Conservation (phyloP, 106 monocot genomes). For the Apostasia shenzhenica region DNA sequence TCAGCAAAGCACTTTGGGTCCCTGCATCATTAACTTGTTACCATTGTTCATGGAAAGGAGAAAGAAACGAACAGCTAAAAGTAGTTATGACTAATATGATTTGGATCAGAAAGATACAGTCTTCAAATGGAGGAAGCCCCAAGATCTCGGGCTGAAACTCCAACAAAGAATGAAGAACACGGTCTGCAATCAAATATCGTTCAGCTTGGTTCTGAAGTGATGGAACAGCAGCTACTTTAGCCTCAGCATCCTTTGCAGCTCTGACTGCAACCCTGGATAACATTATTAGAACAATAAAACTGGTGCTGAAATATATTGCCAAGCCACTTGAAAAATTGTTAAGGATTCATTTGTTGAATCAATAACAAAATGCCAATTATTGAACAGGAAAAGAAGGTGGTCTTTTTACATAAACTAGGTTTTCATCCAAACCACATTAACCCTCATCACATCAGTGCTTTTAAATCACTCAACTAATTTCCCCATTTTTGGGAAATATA, state of each 20-base stretch:
- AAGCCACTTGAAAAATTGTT: too few species aligned
- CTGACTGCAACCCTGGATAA: slow-evolving; percentile 47
- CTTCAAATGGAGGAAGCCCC: slow-evolving; percentile 64
- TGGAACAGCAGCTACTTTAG: slow-evolving; percentile 63
- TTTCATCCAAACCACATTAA: too few species aligned
- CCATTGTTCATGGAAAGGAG: background rate
- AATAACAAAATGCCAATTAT: too few species aligned
- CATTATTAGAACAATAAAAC: background rate
- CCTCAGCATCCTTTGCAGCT: slow-evolving; percentile 67
- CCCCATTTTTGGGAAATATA: too few species aligned
- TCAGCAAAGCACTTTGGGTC: slow-evolving; percentile 42
- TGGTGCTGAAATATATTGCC: too few species aligned
- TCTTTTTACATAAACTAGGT: too few species aligned
- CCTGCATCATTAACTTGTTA: slow-evolving; percentile 21
- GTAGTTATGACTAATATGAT: background rate
- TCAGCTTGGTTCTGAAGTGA: slow-evolving; percentile 43
- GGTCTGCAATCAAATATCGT: slow-evolving; percentile 36
- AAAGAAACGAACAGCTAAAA: background rate
- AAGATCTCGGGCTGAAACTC: slow-evolving; percentile 61
- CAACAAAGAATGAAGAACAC: slow-evolving; percentile 43
- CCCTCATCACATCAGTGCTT: too few species aligned
- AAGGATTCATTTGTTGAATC: too few species aligned
- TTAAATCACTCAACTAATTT: too few species aligned
- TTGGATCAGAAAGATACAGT: slow-evolving; percentile 30
- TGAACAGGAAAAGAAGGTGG: too few species aligned